Evolutionary conservation across 2,329 filamentous ascomycete genomes (phyloP), one percentile per base, ranked within the genome.

Genomic region (Claviceps maximensis): DNA sequence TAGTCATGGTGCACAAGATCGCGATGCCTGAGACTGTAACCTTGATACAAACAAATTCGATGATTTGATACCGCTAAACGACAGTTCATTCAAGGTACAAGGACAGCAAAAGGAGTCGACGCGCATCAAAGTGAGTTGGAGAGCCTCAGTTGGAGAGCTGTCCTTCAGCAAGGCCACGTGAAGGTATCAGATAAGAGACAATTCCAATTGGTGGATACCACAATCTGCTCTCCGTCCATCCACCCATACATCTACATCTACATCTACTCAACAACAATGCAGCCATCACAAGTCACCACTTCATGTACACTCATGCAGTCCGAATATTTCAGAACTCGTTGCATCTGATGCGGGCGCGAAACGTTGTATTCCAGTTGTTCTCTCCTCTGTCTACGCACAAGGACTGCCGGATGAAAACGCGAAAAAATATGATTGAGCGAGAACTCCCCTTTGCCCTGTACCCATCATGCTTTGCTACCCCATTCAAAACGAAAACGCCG

Each of bases 401-500:
- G 6, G 29, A 27, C 9, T 19, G 5, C 21, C 7, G 21, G 19
- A 27, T 29, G 2, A 33, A 50, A 41, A 41, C 33, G 21, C 17
- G 21, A n/a, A 17, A 19, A 29, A 50, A n/a, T 3, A 51, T 51
- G 42, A 33, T 47, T 29, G 48, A 54, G 42, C 52, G n/a, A n/a
- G n/a, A n/a, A 5, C 21, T 45, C 13, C 42, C 31, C 31, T 12
- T 33, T 36, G 10, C 44, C 52, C 29, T 47, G 12, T 47, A 52
- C 33, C 50, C 31, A 52, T 44, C 31, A 53, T 47, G 44, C 52
- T 47, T 54, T 54, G 44, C 25, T 54, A 48, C 52, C 48, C 49
- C 52, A 6, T 31, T 31, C 29, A 6, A 31, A 29, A 29, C 31
- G 15, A 53, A 29, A 55, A 55, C 50, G 52, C 51, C 46, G 23